Evolutionary conservation across 768 basidiomycete species (phyloP).

Genomic region (Crepidotus variabilis): DNA sequence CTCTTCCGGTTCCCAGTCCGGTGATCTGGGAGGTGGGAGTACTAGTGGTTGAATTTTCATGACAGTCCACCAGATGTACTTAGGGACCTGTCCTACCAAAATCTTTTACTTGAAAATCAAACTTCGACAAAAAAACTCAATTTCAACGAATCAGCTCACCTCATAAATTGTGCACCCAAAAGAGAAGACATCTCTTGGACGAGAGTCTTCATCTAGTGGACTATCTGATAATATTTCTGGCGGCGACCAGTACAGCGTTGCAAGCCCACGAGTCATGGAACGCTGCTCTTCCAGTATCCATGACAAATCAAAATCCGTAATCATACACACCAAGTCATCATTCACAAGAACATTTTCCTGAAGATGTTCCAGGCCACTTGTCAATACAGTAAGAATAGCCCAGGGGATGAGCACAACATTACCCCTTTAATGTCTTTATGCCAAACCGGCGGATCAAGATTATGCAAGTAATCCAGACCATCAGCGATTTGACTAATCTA

Average conservation of each 20-base stretch:
- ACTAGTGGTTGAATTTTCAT: too few relatives aligned
- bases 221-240: conserved; percentile 15
- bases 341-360: conserved; percentile 19
- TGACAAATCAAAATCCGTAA: conserved; percentile 20
- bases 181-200: conserved; percentile 17
- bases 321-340: too few relatives aligned
- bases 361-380: not conserved
- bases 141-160: too few relatives aligned
- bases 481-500: conserved; percentile 27
- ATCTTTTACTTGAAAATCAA: too few relatives aligned
- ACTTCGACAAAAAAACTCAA: too few relatives aligned
- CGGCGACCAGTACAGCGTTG: conserved; percentile 16
- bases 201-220: conserved; percentile 1
- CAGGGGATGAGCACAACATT: conserved; percentile 6
- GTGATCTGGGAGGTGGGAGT: too few relatives aligned
- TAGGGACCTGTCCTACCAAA: too few relatives aligned
- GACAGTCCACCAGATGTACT: too few relatives aligned
- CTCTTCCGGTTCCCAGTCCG: too few relatives aligned
- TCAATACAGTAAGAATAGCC: not conserved
- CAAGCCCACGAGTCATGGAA: conserved; percentile 6
- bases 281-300: conserved; percentile 14
- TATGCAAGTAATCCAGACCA: conserved; percentile 35
- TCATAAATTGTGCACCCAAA: conserved; percentile 20
- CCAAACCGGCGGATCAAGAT: conserved; percentile 32
- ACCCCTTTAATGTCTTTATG: conserved; percentile 41